Conservation (phyloP, 352 stramenopile genomes). For the Pythium scleroteichum region DNA sequence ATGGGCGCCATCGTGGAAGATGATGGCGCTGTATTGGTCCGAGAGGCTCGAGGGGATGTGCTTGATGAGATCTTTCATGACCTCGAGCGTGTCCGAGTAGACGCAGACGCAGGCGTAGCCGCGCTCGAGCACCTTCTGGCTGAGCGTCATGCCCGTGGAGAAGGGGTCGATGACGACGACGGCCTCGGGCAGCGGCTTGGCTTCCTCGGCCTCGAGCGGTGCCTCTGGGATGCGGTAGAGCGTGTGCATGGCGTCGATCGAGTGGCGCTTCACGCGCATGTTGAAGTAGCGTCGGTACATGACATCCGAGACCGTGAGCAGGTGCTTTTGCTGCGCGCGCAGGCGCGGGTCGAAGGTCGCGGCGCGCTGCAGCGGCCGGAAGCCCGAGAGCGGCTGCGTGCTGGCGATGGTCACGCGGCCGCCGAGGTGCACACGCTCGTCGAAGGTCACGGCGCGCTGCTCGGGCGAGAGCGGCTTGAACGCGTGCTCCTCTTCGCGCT, state of each 20-base stretch:
- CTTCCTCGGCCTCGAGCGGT: slow-evolving; percentile 29
- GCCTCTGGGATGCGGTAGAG: slow-evolving; percentile 63
- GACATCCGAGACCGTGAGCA: slow-evolving; percentile 77
- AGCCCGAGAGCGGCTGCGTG: slow-evolving; percentile 57
- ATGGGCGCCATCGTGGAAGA: slow-evolving; percentile 70
- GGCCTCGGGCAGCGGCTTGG: slow-evolving; percentile 35
- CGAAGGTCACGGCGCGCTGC: slow-evolving; percentile 80
- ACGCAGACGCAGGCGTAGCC: slow-evolving; percentile 84
- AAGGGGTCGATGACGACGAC: slow-evolving; percentile 96
- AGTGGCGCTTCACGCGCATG: slow-evolving; percentile 60
- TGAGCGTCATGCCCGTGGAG: slow-evolving; percentile 93
- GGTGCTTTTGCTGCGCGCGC: slow-evolving; percentile 44
- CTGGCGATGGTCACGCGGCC: slow-evolving; percentile 42
- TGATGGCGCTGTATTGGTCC: slow-evolving; percentile 54
- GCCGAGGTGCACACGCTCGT: slow-evolving; percentile 73
- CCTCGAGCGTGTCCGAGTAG: slow-evolving; percentile 76
- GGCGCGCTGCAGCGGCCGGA: slow-evolving; percentile 72
- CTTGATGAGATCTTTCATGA: slow-evolving; percentile 74
- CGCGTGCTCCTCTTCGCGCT: slow-evolving; percentile 3
- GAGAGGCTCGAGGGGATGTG: slow-evolving; percentile 55
- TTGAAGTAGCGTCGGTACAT: slow-evolving; percentile 85
- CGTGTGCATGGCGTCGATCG: slow-evolving; percentile 32
- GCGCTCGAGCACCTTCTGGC: slow-evolving; percentile 80
- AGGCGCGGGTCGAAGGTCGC: slow-evolving; percentile 80
- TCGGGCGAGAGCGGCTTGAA: slow-evolving; percentile 71